A percentile compares a stretch with the other conserved stretches of the same genome.
Conservation (phyloP, 225 moss, liverwort and hornwort species). For the Physcomitrium patens region DNA sequence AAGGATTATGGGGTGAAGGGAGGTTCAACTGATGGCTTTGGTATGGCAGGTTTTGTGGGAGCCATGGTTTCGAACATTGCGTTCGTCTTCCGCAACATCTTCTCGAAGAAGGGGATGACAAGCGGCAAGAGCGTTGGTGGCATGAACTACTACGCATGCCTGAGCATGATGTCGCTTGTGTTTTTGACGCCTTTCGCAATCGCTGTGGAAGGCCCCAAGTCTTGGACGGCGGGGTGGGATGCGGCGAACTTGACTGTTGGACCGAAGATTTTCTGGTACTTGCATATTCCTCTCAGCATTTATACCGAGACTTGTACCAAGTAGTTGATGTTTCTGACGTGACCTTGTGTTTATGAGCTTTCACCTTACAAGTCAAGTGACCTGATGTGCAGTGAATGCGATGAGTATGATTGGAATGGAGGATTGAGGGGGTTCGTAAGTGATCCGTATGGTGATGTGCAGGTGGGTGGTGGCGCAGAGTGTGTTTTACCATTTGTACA, state of each 20-base stretch:
- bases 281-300: neutral
- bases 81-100: constrained; percentile 95
- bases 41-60: constrained; percentile 84
- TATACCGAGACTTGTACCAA: neutral
- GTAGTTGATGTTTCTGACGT: neutral
- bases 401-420: neutral
- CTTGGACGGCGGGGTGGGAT: constrained; percentile 80
- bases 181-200: constrained; percentile 91
- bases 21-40: neutral
- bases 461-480: constrained; percentile 98
- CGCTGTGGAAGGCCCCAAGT: constrained; percentile 78
- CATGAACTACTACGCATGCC: constrained; percentile 95
- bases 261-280: constrained; percentile 75
- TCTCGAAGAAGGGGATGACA: constrained; percentile 95
- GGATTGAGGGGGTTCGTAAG: neutral
- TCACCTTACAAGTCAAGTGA: neutral
- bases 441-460: constrained; percentile 17
- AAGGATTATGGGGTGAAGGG: neutral
- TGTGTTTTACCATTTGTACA: constrained; percentile 95
- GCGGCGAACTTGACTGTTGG: constrained; percentile 68
- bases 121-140: constrained; percentile 85
- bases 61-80: constrained; percentile 97
- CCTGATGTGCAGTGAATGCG: neutral
- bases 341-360: neutral
- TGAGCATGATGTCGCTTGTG: constrained; percentile 80